Base-by-base conservation (phyloP, 2,329 filamentous ascomycete genomes). In the Nemania abortiva region DNA sequence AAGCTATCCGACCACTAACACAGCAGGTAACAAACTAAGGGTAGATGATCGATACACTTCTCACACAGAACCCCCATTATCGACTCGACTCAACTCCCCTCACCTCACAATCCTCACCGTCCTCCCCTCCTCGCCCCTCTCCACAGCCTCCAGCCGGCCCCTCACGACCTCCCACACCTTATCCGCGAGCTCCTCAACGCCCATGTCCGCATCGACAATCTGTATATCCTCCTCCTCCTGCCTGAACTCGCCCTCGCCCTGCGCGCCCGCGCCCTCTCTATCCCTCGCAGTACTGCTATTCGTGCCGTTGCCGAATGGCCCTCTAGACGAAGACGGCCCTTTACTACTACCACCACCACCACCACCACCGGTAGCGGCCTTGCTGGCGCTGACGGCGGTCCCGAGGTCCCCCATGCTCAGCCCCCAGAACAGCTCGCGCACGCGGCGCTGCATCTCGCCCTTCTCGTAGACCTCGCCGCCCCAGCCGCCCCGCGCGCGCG, bases 391-490 rank as follows among this genome's bases (percentile, higher is more conserved):
- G 1, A 72, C 72, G 22, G 78, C 76, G 22, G 75, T 76, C 10
- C 81, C 81, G 34, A 83, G 79, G 24, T 82, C 81, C 1, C 85
- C 85, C 81, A 83, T 81, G 70, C 82, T 83, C 68, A 90, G 75
- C 0, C 82, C 85, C 82, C 85, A 86, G 79, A 97, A 98, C 58
- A 97, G 79, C 70, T 90, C 87, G 22, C 93, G 84, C 15, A 98
- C 96, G 10, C 89, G 87, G 69, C 86, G 84, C 82, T 99, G 96
- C 89, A 97, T 92, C 76, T 90, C 89, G 68, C 87, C 88, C 78
- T 89, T 91, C 83, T 99, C 96, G 77, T 98, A 99, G 71, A 93
- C 86, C 84, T 99, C 96, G 20, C 86, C 88, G 1, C 96, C 96
- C 84, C 91, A 99, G 0, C 94, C 95, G n/a, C 94, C 94, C 20